phyloP scores from a whole-genome alignment of 768 basidiomycete species.

The Serendipita sp. region DNA sequence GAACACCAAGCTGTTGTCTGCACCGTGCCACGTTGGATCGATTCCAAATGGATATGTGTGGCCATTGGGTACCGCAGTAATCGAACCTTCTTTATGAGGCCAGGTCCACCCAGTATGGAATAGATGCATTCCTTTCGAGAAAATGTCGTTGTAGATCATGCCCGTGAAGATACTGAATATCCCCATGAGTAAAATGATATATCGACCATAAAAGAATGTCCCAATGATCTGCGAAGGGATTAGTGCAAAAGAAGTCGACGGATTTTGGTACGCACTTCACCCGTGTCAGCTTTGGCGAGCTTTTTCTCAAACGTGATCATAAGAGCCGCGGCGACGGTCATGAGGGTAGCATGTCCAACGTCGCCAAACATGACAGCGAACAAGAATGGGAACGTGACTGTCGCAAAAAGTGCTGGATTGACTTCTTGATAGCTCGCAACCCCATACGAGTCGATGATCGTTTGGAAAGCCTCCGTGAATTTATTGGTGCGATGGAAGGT shows the following conservation, averaged over 20 bases:
- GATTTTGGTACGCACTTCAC: constrained; percentile 38
- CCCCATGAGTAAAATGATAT: constrained; percentile 99
- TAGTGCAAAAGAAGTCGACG: neutral
- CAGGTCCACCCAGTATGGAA: constrained; percentile 83
- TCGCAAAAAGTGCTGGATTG: constrained; percentile 87
- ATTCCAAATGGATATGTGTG: constrained; percentile 82
- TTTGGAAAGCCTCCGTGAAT: constrained; percentile 93
- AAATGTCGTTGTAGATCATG: constrained; percentile 96
- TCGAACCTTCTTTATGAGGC: constrained; percentile 31
- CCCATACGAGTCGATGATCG: constrained; percentile 97
- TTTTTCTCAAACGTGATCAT: constrained; percentile 82
- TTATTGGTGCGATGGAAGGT: constrained; percentile 91
- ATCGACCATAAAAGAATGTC: constrained; percentile 92
- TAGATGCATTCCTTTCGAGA: constrained; percentile 79
- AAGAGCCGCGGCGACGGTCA: constrained; percentile 52
- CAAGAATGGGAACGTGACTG: constrained; percentile 91
- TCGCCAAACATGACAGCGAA: constrained; percentile 99
- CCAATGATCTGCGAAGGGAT: constrained; percentile 43
- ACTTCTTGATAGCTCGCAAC: constrained; percentile 89
- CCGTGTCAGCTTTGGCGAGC: constrained; percentile 53
- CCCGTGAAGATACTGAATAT: constrained; percentile 91
- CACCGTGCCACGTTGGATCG: constrained; percentile 88
- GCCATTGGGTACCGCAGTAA: constrained; percentile 40
- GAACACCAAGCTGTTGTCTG: constrained; percentile 83
- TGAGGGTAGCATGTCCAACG: constrained; percentile 85